These are phyloP conservation scores for Rutstroemia sydowiana DNA, from an alignment of 2,329 filamentous ascomycete species.

Conservation along the genomic window DNA sequence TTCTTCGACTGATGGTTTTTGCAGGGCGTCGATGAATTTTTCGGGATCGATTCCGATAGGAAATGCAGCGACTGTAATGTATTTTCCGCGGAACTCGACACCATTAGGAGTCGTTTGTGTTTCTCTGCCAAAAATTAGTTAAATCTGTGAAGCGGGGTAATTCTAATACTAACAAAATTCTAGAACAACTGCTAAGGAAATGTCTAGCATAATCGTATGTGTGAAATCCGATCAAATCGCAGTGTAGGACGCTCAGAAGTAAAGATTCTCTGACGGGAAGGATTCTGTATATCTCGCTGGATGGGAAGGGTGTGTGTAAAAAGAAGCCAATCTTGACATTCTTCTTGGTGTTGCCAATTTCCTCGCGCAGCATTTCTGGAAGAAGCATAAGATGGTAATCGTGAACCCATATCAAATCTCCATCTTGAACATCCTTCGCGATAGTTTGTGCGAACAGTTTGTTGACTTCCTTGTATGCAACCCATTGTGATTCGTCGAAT, in stretches of 20 bases:
- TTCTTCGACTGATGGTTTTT: constrained; percentile 79
- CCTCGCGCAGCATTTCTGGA: constrained; percentile 88
- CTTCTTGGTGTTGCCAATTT: constrained; percentile 71
- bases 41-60: constrained; percentile 97
- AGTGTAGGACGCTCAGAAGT: constrained; percentile 79
- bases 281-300: constrained; percentile 93
- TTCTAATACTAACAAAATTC: constrained; percentile 60
- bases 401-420: constrained; percentile 95
- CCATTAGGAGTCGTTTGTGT: constrained; percentile 83
- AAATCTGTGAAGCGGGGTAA: neutral
- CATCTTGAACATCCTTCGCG: constrained; percentile 80
- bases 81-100: constrained; percentile 81
- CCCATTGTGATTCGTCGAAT: constrained; percentile 92
- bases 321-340: constrained; percentile 99
- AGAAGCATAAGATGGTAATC: constrained; percentile 98
- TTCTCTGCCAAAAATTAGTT: constrained; percentile 34
- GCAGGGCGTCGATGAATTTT: constrained; percentile 83
- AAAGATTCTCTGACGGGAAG: constrained; percentile 87
- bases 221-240: constrained; percentile 94
- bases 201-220: constrained; percentile 99
- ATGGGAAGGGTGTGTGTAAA: constrained; percentile 93
- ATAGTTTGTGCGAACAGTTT: constrained; percentile 84
- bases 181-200: constrained; percentile 93
- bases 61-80: constrained; percentile 88
- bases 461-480: constrained; percentile 89